Percentiles rank a stretch among this genome's conserved stretches.
Conservation (phyloP, 2,329 filamentous ascomycete genomes). For the Sporothrix brasiliensis region DNA sequence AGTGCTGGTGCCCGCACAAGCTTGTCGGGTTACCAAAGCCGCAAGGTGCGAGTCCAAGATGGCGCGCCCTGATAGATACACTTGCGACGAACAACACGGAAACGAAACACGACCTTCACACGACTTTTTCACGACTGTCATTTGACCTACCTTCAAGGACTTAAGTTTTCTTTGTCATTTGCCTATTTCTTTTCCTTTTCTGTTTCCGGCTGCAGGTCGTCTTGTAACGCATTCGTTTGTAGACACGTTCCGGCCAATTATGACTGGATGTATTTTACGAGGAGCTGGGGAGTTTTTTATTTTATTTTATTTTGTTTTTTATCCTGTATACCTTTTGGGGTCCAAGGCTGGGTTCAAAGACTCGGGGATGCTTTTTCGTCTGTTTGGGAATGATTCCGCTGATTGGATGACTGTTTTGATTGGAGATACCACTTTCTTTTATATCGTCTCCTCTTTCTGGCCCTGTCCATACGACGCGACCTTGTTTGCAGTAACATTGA, state of each 20-base stretch:
- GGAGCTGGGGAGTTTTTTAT: slow-evolving; percentile 17
- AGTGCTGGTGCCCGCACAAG: slow-evolving; percentile 56
- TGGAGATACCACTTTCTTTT: slow-evolving; percentile 32
- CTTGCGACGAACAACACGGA: background rate
- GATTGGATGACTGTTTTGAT: slow-evolving; percentile 20
- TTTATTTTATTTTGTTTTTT: no score
- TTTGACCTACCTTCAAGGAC: background rate
- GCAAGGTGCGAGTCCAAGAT: slow-evolving; percentile 39
- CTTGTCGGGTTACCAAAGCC: slow-evolving; percentile 51
- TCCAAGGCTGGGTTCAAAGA: background rate
- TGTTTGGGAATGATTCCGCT: background rate
- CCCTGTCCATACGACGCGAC: background rate
- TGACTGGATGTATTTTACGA: background rate
- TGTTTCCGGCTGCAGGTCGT: background rate
- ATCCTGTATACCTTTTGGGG: slow-evolving; percentile 18
- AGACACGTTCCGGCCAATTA: background rate
- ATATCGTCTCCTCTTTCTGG: background rate
- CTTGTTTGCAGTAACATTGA: slow-evolving; percentile 5
- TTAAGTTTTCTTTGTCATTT: background rate
- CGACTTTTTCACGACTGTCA: slow-evolving; percentile 9
- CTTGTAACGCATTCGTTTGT: background rate
- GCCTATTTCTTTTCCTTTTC: background rate
- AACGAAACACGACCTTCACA: slow-evolving; percentile 11
- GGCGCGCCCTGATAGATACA: background rate
- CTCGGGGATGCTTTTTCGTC: slow-evolving; percentile 6